Base-by-base conservation (phyloP, 176 grass and related monocot genomes). In the Stipa capillata region DNA sequence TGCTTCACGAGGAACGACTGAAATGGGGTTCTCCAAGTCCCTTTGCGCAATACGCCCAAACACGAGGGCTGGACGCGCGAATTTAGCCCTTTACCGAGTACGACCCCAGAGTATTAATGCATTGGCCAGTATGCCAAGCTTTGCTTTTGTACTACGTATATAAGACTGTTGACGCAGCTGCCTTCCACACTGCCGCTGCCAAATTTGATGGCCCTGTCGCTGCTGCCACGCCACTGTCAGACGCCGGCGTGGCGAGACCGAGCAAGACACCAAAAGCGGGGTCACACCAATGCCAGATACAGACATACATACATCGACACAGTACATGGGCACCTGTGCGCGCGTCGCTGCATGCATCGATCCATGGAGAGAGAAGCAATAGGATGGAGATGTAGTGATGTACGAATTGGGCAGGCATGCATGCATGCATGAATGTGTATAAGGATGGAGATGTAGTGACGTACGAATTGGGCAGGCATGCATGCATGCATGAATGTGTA, bases 191-290 rank as follows among this genome's bases (percentile, higher is more conserved):
- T 17, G 58, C 36, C 64, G 52, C 82, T 70, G 76, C 76, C 45
- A 65, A n/a, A 21, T 73, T 85, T 85, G 65, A 62, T 79, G 65
- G 74, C 65, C 42, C 53, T 63, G 41, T 78, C 65, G 60, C 44
- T 4, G 70, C 58, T 65, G 69, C 57, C n/a, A n/a, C n/a, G n/a
- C n/a, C 69, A 32, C 71, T 75, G 47, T 66, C 2, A n/a, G 48
- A 20, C 24, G 41, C 34, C 43, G 33, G 54, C 55, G 43, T 64
- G 75, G 44, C 42, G 34, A 35, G 49, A 31, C 21, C 53, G n/a
- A n/a, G n/a, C 16, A 11, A 32, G 23, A 52, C 47, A 65, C 76
- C 55, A 24, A 32, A 39, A 49, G n/a, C n/a, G 24, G 27, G 20
- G 18, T 5, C 63, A 20, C 65, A 45, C 39, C 65, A 4, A 41